Percentiles rank a stretch among this genome's conserved stretches.
Evolutionary conservation across 345 rosid genomes (phyloP).

Genomic region (Gossypium mustelinum): DNA sequence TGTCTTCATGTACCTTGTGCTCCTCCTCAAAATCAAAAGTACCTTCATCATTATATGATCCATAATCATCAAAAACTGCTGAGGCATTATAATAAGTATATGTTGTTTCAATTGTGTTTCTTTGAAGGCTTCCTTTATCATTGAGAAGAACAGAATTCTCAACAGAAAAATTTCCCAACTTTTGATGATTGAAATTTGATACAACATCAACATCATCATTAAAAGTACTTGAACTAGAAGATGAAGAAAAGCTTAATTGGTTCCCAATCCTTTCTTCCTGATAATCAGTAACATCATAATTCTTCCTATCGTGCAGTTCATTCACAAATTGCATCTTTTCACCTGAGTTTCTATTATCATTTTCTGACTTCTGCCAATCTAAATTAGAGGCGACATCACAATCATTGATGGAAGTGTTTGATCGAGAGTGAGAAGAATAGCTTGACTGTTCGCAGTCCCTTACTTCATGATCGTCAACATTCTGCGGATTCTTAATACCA

Average conservation of each 20-base stretch:
- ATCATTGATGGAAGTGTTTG: constrained; percentile 35
- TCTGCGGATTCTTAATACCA: constrained; percentile 18
- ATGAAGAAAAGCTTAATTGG: constrained; percentile 38
- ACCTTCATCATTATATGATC: constrained; percentile 45
- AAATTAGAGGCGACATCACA: constrained; percentile 28
- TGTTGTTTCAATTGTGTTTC: constrained; percentile 28
- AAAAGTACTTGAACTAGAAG: constrained; percentile 35
- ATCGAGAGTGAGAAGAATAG: constrained; percentile 38
- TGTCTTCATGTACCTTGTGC: constrained; percentile 26
- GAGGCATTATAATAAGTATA: constrained; percentile 30
- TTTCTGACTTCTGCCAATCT: constrained; percentile 12
- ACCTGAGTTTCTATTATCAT: constrained; percentile 30
- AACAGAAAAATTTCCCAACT: constrained; percentile 15
- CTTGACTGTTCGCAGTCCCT: constrained; percentile 35
- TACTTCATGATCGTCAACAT: constrained; percentile 26
- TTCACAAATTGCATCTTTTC: constrained; percentile 22
- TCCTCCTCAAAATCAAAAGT: constrained; percentile 38
- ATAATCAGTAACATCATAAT: constrained; percentile 20
- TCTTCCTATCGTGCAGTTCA: constrained; percentile 18
- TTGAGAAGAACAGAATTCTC: constrained; percentile 41
- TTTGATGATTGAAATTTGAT: constrained; percentile 24
- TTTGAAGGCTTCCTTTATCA: constrained; percentile 36
- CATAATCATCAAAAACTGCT: constrained; percentile 62
- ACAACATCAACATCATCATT: constrained; percentile 30
- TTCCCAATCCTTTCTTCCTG: constrained; percentile 29